Percentiles rank a stretch among this genome's conserved stretches.
Conservation (phyloP, 2,329 filamentous ascomycete genomes). For the Aureobasidium sp. region DNA sequence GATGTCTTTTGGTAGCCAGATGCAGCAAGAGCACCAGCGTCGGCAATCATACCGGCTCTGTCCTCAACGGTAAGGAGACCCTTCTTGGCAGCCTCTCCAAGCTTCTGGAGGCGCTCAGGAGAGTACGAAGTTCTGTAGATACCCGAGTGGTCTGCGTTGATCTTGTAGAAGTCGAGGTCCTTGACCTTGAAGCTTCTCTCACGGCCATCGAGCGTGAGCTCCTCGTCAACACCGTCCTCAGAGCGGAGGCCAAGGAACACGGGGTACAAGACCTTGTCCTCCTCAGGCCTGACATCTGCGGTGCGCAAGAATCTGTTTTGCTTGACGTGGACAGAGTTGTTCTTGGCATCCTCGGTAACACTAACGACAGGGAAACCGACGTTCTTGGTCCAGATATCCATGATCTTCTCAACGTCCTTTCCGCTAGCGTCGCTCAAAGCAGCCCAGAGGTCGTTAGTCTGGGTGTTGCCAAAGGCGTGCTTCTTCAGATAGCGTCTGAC, state of each 20-base stretch:
- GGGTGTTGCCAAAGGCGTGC: slow-evolving; percentile 92
- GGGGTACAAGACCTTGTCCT: slow-evolving; percentile 80
- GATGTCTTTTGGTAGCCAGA: slow-evolving; percentile 93
- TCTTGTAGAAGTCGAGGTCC: slow-evolving; percentile 83
- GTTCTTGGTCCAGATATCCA: slow-evolving; percentile 96
- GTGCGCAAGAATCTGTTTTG: slow-evolving; percentile 93
- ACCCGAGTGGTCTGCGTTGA: slow-evolving; percentile 89
- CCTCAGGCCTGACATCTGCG: slow-evolving; percentile 85
- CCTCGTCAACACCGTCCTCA: slow-evolving; percentile 71
- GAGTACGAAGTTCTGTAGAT: slow-evolving; percentile 87
- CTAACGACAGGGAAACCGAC: slow-evolving; percentile 87
- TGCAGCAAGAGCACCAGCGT: slow-evolving; percentile 79
- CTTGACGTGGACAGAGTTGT: slow-evolving; percentile 72
- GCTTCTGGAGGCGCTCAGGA: slow-evolving; percentile 73
- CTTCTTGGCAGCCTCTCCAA: slow-evolving; percentile 75
- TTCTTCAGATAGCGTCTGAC: slow-evolving; percentile 87
- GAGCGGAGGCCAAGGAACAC: slow-evolving; percentile 81
- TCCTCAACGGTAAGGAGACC: slow-evolving; percentile 80
- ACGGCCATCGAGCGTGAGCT: slow-evolving; percentile 61
- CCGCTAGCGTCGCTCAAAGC: slow-evolving; percentile 81
- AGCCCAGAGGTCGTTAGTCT: slow-evolving; percentile 84
- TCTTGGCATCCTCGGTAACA: slow-evolving; percentile 64
- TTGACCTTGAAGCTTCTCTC: slow-evolving; percentile 71
- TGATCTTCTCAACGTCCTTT: slow-evolving; percentile 81
- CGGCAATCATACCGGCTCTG: slow-evolving; percentile 79